phyloP scores from a whole-genome alignment of 2,329 filamentous ascomycete genomes.

The Fonsecaea pedrosoi region DNA sequence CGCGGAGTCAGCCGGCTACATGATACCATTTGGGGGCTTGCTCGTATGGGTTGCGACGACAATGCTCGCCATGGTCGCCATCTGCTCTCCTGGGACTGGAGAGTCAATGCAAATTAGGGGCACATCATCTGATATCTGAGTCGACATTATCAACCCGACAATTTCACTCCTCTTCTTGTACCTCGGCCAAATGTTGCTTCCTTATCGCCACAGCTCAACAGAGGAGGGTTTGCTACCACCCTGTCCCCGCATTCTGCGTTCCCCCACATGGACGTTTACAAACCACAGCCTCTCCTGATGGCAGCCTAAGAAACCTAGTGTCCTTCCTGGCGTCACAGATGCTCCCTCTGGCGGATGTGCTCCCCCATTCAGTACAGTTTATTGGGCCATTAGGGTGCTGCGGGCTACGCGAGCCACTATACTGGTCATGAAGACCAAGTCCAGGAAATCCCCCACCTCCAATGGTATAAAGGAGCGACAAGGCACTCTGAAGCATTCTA shows the following conservation, averaged over 20 bases:
- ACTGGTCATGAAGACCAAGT: background rate
- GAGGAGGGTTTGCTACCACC: slow-evolving; percentile 9
- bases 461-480: background rate
- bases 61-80: background rate
- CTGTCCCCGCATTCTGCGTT: slow-evolving; percentile 8
- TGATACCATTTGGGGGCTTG: background rate
- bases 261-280: slow-evolving; percentile 12
- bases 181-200: slow-evolving; percentile 14
- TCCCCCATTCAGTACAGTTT: background rate
- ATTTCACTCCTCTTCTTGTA: background rate
- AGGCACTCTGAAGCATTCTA: background rate
- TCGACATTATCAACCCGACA: slow-evolving; percentile 1
- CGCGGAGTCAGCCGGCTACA: background rate
- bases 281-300: slow-evolving; percentile 3
- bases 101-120: background rate
- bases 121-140: slow-evolving; percentile 8
- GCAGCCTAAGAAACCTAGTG: background rate
- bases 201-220: background rate
- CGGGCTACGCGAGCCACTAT: background rate
- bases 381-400: background rate
- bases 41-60: background rate
- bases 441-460: background rate
- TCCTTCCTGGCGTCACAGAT: background rate
- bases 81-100: background rate
- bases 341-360: background rate